phyloP scores from a whole-genome alignment of 2,329 filamentous ascomycete genomes.

The Aspergillus transmontanensis region DNA sequence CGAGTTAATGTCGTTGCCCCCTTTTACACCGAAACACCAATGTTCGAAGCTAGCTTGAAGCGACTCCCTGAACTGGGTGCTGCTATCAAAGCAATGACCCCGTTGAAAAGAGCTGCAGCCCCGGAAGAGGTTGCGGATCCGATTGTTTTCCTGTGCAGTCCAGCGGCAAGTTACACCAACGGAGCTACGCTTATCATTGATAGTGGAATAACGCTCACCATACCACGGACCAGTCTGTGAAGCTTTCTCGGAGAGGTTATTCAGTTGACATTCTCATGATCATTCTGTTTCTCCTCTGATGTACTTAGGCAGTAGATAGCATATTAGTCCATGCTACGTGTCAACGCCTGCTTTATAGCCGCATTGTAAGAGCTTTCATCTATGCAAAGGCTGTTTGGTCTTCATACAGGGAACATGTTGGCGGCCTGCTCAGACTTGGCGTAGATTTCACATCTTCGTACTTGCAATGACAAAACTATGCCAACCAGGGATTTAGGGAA shows the following conservation, averaged over 20 bases:
- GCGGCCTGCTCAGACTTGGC: too few species aligned
- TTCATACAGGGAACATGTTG: too few species aligned
- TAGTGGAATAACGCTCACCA: background rate
- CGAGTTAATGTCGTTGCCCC: conserved; percentile 35
- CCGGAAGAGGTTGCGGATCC: conserved; percentile 3
- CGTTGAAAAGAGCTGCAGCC: conserved; percentile 5
- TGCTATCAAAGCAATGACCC: background rate
- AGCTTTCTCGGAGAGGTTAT: background rate
- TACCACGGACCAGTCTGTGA: background rate
- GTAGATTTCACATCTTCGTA: too few species aligned
- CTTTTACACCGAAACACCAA: background rate
- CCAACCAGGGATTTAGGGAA: too few species aligned
- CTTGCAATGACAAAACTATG: rapidly evolving
- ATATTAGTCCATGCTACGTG: background rate
- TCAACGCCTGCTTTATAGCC: background rate
- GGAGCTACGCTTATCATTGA: background rate
- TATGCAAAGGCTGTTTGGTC: background rate
- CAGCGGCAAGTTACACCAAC: conserved; percentile 1
- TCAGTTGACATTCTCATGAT: background rate
- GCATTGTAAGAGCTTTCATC: background rate
- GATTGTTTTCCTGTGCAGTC: conserved; percentile 1
- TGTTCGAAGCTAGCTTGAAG: conserved; percentile 3
- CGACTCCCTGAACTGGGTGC: background rate
- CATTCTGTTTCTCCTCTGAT: background rate
- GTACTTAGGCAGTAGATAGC: background rate